These are phyloP conservation scores for Fusarium transvaalense DNA, from an alignment of 2,329 filamentous ascomycete genomes.

Conservation along the genomic window DNA sequence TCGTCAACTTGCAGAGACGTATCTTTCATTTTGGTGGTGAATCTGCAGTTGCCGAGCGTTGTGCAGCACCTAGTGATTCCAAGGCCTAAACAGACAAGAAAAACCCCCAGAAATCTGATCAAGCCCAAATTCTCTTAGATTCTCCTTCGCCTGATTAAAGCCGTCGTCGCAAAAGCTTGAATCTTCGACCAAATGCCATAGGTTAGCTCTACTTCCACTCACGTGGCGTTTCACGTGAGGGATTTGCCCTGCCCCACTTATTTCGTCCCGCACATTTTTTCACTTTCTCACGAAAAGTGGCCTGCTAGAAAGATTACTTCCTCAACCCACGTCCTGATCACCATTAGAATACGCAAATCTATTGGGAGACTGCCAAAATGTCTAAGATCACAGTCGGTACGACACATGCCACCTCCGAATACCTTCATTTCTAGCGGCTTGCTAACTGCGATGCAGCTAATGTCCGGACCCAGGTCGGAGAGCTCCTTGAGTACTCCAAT, in stretches of 20 bases:
- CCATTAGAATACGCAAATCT: constrained; percentile 78
- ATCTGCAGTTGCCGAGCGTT: constrained; percentile 2
- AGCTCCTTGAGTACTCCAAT: constrained; percentile 94
- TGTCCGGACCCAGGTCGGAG: constrained; percentile 94
- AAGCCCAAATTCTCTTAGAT: constrained; percentile 5
- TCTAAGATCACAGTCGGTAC: constrained; percentile 86
- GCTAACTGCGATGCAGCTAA: constrained; percentile 70
- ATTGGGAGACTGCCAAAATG: constrained; percentile 91
- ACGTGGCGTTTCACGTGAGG: constrained; percentile 53
- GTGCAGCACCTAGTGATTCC: constrained; percentile 1
- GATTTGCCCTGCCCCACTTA: constrained; percentile 56
- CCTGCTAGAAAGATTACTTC: constrained; percentile 6
- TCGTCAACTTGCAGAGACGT: constrained; percentile 48
- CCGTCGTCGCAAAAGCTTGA: constrained; percentile 22
- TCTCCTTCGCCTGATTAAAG: constrained; percentile 13
- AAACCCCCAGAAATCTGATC: constrained; percentile 1
- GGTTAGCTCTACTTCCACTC: constrained; percentile 28
- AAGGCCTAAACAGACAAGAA: constrained; percentile 5
- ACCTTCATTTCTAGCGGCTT: constrained; percentile 43
- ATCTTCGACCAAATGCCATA: constrained; percentile 13
- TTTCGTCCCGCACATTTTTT: constrained; percentile 44
- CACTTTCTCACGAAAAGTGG: constrained; percentile 43
- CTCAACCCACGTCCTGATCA: constrained; percentile 61
- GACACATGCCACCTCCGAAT: constrained; percentile 36
- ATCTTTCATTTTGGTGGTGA: constrained; percentile 40